Conservation (phyloP, 2,329 filamentous ascomycete genomes). For the Westerdykella aurantiaca region DNA sequence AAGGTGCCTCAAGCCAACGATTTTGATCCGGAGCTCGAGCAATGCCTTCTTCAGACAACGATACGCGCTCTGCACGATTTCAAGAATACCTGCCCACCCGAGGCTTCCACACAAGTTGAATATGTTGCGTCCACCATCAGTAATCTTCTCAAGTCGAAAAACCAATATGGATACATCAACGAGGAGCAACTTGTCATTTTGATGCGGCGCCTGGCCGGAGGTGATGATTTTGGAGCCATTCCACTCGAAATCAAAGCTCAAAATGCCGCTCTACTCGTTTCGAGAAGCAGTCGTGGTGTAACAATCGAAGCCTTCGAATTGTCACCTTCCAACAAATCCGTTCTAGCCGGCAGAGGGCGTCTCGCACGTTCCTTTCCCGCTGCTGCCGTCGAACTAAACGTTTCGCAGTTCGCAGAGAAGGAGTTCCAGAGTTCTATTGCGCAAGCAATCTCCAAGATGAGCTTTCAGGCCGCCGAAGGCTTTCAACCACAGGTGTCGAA, state of each 20-base stretch:
- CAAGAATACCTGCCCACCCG: constrained; percentile 1
- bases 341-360: constrained; percentile 37
- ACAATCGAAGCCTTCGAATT: constrained; percentile 46
- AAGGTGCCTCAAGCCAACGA: constrained; percentile 41
- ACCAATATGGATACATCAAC: constrained; percentile 1
- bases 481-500: constrained; percentile 39
- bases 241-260: constrained; percentile 42
- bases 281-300: constrained; percentile 13
- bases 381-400: constrained; percentile 29
- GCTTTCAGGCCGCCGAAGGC: constrained; percentile 28
- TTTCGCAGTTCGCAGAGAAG: constrained; percentile 13
- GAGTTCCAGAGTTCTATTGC: constrained; percentile 22
- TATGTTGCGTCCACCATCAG: constrained; percentile 9
- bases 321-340: constrained; percentile 36
- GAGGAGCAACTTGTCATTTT: neutral
- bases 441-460: constrained; percentile 33
- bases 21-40: constrained; percentile 7
- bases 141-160: constrained; percentile 10
- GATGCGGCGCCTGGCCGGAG: constrained; percentile 6
- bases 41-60: constrained; percentile 8
- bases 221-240: constrained; percentile 13
- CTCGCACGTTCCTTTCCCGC: constrained; percentile 45
- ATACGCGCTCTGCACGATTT: constrained; percentile 9
- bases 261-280: constrained; percentile 45
- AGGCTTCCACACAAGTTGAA: constrained; percentile 2